Conservation (phyloP, 148 eudicot genomes). For the Selenicereus undatus region DNA sequence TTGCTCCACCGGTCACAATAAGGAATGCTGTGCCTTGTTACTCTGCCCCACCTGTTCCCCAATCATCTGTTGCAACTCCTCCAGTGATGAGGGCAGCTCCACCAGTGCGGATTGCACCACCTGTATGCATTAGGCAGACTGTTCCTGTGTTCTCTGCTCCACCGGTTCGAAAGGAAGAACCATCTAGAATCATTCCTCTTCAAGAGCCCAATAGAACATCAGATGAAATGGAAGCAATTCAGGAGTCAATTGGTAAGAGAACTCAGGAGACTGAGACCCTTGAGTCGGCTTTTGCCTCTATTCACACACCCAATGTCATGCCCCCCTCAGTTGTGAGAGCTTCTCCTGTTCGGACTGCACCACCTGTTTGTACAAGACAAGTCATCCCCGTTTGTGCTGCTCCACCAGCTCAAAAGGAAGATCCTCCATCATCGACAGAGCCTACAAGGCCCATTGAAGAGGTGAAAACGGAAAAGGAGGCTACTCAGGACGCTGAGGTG, state of each 20-base stretch:
- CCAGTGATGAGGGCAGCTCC: slow-evolving; percentile 35
- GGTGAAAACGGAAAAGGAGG: slow-evolving; percentile 6
- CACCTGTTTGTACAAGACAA: slow-evolving; percentile 55
- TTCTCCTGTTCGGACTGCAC: slow-evolving; percentile 37
- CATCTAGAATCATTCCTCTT: neutral
- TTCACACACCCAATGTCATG: slow-evolving; percentile 11
- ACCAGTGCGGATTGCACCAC: slow-evolving; percentile 34
- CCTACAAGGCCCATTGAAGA: slow-evolving; percentile 17
- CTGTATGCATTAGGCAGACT: slow-evolving; percentile 32
- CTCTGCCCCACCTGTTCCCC: slow-evolving; percentile 56
- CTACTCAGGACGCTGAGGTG: slow-evolving; percentile 32
- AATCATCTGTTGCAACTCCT: slow-evolving; percentile 21
- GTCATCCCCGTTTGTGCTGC: slow-evolving; percentile 44
- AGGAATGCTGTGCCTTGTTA: slow-evolving; percentile 60
- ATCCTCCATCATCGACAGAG: slow-evolving; percentile 15
- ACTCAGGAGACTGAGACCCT: slow-evolving; percentile 13
- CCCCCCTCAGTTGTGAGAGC: slow-evolving; percentile 31
- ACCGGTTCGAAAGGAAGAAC: slow-evolving; percentile 14
- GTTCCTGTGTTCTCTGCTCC: slow-evolving; percentile 33
- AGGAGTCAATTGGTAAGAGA: slow-evolving; percentile 9
- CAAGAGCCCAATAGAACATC: slow-evolving; percentile 10
- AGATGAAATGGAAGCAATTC: slow-evolving; percentile 14
- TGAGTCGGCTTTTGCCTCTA: slow-evolving; percentile 1
- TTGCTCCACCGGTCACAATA: slow-evolving; percentile 68
- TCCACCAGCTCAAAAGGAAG: slow-evolving; percentile 35